Conservation (phyloP, 2,329 filamentous ascomycete species). For the Trichoderma brevicompactum region DNA sequence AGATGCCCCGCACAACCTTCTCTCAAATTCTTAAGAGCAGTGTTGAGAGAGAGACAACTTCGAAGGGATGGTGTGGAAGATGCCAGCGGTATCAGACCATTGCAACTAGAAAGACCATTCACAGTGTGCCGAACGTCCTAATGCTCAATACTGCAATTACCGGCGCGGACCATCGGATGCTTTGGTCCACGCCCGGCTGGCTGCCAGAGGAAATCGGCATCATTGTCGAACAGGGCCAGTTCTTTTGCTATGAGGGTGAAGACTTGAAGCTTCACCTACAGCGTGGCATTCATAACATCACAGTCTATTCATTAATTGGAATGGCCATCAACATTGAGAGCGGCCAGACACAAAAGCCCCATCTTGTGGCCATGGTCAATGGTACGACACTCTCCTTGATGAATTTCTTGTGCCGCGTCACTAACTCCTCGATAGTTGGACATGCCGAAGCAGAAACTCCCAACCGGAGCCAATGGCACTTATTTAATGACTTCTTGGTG, state of each 20-base stretch:
- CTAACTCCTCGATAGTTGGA: constrained; percentile 53
- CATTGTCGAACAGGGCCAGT: constrained; percentile 86
- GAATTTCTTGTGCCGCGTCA: neutral
- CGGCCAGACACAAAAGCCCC: constrained; percentile 81
- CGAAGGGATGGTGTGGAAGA: constrained; percentile 88
- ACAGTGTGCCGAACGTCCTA: constrained; percentile 80
- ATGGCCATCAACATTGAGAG: constrained; percentile 89
- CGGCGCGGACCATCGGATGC: constrained; percentile 71
- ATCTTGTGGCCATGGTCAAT: constrained; percentile 90
- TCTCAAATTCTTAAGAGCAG: constrained; percentile 91
- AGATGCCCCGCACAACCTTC: constrained; percentile 68
- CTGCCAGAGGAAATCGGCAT: constrained; percentile 93
- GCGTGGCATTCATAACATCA: constrained; percentile 77
- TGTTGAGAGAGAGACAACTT: constrained; percentile 85
- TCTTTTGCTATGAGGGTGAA: constrained; percentile 93
- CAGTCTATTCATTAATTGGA: constrained; percentile 89
- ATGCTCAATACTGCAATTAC: constrained; percentile 83
- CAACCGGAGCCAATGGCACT: constrained; percentile 78
- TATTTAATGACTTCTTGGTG: constrained; percentile 97
- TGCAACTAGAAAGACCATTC: constrained; percentile 81
- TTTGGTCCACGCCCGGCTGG: constrained; percentile 91
- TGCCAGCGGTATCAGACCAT: constrained; percentile 92
- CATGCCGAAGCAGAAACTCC: constrained; percentile 65
- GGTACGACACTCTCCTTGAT: constrained; percentile 51
- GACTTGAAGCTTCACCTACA: constrained; percentile 82